Conservation (phyloP, 805 yeast genomes). For the Starmerella stigmatis region DNA sequence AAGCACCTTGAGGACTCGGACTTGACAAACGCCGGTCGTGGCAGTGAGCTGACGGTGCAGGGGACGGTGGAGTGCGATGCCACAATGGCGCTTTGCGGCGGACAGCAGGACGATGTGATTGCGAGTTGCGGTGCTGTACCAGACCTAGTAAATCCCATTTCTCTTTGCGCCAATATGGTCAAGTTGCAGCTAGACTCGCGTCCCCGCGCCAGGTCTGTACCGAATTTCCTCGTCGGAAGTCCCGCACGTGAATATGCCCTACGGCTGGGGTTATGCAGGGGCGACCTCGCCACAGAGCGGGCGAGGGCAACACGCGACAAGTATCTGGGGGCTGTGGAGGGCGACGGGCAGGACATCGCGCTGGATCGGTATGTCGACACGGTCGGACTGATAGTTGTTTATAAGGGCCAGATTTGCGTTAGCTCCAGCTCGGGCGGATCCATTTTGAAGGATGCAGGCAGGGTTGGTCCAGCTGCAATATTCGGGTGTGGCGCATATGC, state of each 20-base stretch:
- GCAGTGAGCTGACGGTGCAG: conserved; percentile 31
- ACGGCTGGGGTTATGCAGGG: not conserved
- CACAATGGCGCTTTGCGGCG: conserved; percentile 23
- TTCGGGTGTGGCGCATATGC: conserved; percentile 32
- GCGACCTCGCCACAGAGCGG: not conserved
- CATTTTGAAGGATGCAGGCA: conserved; percentile 31
- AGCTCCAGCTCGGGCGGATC: conserved; percentile 36
- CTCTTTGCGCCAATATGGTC: conserved; percentile 10
- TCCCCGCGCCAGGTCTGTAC: conserved; percentile 10
- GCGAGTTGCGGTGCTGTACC: conserved; percentile 31
- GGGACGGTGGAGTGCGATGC: conserved; percentile 37
- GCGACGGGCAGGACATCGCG: too few species aligned
- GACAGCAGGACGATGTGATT: conserved; percentile 11
- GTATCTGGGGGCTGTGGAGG: not conserved
- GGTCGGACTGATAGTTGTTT: conserved; percentile 33
- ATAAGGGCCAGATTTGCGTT: conserved; percentile 25
- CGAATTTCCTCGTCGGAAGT: conserved; percentile 29
- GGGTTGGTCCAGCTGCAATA: conserved; percentile 37
- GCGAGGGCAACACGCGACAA: not conserved
- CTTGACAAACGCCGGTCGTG: conserved; percentile 34
- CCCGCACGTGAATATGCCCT: conserved; percentile 29
- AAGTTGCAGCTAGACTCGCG: conserved; percentile 6
- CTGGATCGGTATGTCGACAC: conserved; percentile 29
- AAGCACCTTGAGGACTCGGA: conserved; percentile 30
- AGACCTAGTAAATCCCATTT: conserved; percentile 28